Evolutionary conservation across 345 rosid species (phyloP), one percentile per base, ranked within the genome.

Genomic region (Triadica sebifera): DNA sequence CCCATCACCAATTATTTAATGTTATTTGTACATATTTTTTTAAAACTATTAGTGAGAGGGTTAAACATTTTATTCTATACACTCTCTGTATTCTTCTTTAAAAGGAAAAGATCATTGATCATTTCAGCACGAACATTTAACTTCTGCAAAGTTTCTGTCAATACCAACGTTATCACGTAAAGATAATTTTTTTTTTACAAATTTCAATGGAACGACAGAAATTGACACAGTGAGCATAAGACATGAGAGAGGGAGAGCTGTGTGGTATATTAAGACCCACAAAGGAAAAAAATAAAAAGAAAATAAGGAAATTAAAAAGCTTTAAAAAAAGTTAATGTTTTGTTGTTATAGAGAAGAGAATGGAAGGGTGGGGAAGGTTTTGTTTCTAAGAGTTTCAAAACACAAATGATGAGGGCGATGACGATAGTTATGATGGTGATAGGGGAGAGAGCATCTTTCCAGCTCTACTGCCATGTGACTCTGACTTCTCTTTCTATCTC

Each of bases 361-460:
- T 50, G 69, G 51, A 66, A 46, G 0, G 25, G 38, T 63, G 34
- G 58, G 71, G 68, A 58, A 72, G 46, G 60, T 20, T 59, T 29
- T 50, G 70, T 76, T 45, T 51, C 20, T 64, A 47, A 15, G 73
- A 74, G 82, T 69, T 83, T 85, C 88, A 85, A 85, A 75, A 75
- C 75, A 75, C 67, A 73, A 77, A 85, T 85, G 88, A 85, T 85
- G 85, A 76, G 79, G 51, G 11, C 79, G 86, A 81, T 50, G 88
- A 85, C 80, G 68, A 78, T 73, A 50, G 67, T 56, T 63, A 76
- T 80, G 84, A 85, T 85, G 70, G 77, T 68, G 81, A 82, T 82
- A 22, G 79, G n/a, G 43, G 47, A 65, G 46, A 37, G 55, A 24
- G 76, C 66, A 71, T 63, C 84, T 85, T 80, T 80, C 82, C 87